Conservation (phyloP, 805 yeast species). For the Saccharomyces cerevisiae region DNA sequence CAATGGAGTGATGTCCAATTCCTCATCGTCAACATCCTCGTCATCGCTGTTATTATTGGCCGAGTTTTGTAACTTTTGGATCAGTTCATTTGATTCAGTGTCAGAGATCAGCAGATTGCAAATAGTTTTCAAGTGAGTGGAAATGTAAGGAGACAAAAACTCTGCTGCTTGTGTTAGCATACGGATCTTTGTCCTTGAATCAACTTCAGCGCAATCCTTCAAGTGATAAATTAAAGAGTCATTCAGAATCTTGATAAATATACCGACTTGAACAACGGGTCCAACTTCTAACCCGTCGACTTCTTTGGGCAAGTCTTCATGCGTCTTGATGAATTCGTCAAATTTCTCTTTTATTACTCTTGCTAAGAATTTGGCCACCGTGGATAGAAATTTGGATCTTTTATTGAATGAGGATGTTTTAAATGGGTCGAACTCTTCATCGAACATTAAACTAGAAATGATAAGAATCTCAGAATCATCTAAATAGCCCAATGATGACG, state of each 20-base stretch:
- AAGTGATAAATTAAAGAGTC: constrained; percentile 19
- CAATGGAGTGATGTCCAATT: constrained; percentile 11
- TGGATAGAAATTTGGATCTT: constrained; percentile 31
- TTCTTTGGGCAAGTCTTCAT: constrained; percentile 10
- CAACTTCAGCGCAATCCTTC: constrained; percentile 4
- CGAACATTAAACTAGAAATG: constrained; percentile 38
- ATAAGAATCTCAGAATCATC: constrained; percentile 47
- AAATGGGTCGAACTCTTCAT: constrained; percentile 24
- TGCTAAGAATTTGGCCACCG: constrained; percentile 49
- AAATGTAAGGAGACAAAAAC: constrained; percentile 25
- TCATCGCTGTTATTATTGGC: constrained; percentile 4
- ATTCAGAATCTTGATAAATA: constrained; percentile 18
- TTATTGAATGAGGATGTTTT: constrained; percentile 27
- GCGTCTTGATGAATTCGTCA: constrained; percentile 32
- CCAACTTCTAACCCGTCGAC: constrained; percentile 11
- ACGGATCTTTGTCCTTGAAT: constrained; percentile 10
- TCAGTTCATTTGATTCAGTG: constrained; percentile 11
- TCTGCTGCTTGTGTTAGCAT: constrained; percentile 28
- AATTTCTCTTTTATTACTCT: constrained; percentile 36
- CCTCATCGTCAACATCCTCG: constrained; percentile 6
- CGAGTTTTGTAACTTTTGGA: constrained; percentile 3
- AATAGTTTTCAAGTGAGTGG: constrained; percentile 16
- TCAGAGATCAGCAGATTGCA: constrained; percentile 21
- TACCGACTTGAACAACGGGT: constrained; percentile 19
- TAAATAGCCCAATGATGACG: constrained; percentile 53